Percentiles rank a stretch among this genome's conserved stretches.
phyloP scores from a whole-genome alignment of 371 early-diverging fungal genomes.

The Apophysomyces trapeziformis region DNA sequence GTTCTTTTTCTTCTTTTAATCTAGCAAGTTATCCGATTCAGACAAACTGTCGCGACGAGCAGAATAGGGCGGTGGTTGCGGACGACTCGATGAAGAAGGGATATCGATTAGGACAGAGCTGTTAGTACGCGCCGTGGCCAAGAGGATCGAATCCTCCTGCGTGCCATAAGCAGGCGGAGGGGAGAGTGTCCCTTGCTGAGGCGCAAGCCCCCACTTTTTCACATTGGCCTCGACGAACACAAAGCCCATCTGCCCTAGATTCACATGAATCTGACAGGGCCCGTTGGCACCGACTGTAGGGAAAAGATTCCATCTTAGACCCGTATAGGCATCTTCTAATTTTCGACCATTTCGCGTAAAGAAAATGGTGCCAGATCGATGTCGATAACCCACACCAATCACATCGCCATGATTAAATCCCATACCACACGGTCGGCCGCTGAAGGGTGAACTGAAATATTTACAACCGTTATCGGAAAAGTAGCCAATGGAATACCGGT shows the following conservation, averaged over 20 bases:
- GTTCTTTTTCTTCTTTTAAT: not conserved
- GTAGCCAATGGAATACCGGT: slow-evolving; percentile 78
- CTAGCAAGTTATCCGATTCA: not conserved
- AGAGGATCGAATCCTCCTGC: not conserved
- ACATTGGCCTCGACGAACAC: slow-evolving; percentile 83
- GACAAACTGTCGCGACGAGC: not conserved
- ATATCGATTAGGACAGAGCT: not conserved
- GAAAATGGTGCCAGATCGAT: slow-evolving; percentile 75
- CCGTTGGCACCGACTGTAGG: slow-evolving; percentile 71
- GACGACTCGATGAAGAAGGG: not conserved
- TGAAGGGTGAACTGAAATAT: slow-evolving; percentile 70
- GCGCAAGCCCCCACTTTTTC: slow-evolving; percentile 82
- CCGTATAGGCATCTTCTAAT: slow-evolving; percentile 63
- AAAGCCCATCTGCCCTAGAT: slow-evolving; percentile 64
- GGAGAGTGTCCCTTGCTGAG: slow-evolving; percentile 65
- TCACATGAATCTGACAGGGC: slow-evolving; percentile 67
- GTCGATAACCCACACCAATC: slow-evolving; percentile 81
- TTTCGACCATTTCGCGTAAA: slow-evolving; percentile 80
- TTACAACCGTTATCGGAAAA: slow-evolving; percentile 68
- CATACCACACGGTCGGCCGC: slow-evolving; percentile 62
- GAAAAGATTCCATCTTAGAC: slow-evolving; percentile 61
- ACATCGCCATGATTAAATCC: slow-evolving; percentile 73
- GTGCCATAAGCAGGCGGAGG: slow-evolving; percentile 71
- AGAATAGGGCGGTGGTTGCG: slow-evolving; percentile 1
- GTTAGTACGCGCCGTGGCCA: not conserved